Base-by-base conservation (phyloP, 352 stramenopile species). In the Phytopythium chamaehyphon region DNA sequence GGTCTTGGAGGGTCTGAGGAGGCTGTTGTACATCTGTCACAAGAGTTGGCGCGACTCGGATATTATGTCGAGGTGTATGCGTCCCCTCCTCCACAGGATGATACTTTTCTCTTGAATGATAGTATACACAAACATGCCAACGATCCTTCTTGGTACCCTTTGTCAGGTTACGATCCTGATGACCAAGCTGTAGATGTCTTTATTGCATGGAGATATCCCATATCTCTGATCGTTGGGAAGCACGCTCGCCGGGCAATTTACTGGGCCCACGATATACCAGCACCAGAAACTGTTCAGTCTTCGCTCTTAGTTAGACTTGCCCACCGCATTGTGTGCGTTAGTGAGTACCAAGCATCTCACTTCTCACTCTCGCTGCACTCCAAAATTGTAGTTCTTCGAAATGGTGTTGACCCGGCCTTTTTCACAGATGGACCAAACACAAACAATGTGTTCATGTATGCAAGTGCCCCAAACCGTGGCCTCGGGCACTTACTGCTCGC, bases 1-100 rank as follows among this genome's bases (percentile, higher is more conserved):
- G 90, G 86, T 8, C 69, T 97, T 15, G 91, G 91, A 23, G 91
- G 91, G 0, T 97, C 86, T 7, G 91, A 98, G 60, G 89, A 97
- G 69, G 85, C 90, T 0, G 89, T 97, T 0, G 77, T 97, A 18
- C 96, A 95, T 54, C 55, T 98, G 14, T 62, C 88, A 5, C 56
- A 66, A 0, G 86, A 96, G 51, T 67, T 98, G 2, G 72, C 71
- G 6, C 59, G 64, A 11, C 70, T 93, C 12, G 90, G 90, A 2
- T 96, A 93, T 64, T 80, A 63, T 64, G 85, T 98, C 19, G 81
- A 96, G 55, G 71, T 97, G 0, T 98, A 96, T 39, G 82, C 62
- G 0, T 74, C 96, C 49, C 78, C 83, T 16, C 62, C 77, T 0
- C 24, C 36, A 2, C 39, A 74, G 23, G 83, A 96, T 44, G 39